Evolutionary conservation across 2,329 filamentous ascomycete genomes (phyloP).

Genomic region (Colletotrichum scovillei): DNA sequence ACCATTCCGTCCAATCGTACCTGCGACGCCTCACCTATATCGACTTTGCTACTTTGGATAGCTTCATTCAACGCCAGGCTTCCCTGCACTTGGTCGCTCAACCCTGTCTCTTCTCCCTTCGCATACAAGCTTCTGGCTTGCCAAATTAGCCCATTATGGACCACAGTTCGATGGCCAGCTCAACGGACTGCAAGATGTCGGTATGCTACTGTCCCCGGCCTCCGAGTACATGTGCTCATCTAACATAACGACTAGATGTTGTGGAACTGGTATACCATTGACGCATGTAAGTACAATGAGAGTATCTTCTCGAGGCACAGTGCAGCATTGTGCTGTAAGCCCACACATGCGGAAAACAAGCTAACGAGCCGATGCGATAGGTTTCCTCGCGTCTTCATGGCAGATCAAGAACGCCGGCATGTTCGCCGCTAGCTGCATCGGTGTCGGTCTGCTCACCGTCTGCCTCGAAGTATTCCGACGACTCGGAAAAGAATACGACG

Average conservation of each 20-base stretch:
- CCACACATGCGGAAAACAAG: not conserved
- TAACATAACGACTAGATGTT: constrained; percentile 51
- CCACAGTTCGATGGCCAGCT: constrained; percentile 37
- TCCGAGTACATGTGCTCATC: not conserved
- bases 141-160: constrained; percentile 38
- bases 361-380: constrained; percentile 30
- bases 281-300: constrained; percentile 46
- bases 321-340: not conserved
- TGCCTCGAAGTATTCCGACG: constrained; percentile 53
- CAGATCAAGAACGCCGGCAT: constrained; percentile 51
- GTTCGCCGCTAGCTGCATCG: constrained; percentile 57
- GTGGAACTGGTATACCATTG: constrained; percentile 57
- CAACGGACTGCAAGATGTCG: constrained; percentile 46
- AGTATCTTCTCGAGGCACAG: not conserved
- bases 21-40: not conserved
- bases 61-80: not conserved
- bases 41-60: not conserved
- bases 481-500: constrained; percentile 55
- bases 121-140: not conserved
- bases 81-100: not conserved
- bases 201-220: constrained; percentile 37
- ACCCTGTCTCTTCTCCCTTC: not conserved
- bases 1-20: not conserved
- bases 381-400: constrained; percentile 54
- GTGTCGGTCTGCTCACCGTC: constrained; percentile 53